Percentiles rank a stretch among this genome's conserved stretches.
These are phyloP conservation scores for Chaetomium globosum DNA, from an alignment of 2,329 filamentous ascomycete species.

Conservation along the genomic window DNA sequence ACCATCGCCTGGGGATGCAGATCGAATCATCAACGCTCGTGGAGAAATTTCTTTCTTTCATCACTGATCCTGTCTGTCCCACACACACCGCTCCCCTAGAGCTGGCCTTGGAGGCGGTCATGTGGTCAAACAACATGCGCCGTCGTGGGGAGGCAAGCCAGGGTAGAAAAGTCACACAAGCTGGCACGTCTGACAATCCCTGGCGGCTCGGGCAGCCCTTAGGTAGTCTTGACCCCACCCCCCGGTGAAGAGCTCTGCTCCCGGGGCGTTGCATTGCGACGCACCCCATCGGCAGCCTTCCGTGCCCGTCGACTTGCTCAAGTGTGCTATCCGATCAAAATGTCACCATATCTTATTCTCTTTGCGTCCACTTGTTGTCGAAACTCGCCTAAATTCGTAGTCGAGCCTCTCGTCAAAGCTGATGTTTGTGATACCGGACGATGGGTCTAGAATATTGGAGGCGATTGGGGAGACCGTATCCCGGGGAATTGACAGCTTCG, in stretches of 20 bases:
- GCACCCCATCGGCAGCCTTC: constrained; percentile 11
- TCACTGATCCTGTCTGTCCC: constrained; percentile 11
- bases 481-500: constrained; percentile 14
- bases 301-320: not conserved
- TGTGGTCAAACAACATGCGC: constrained; percentile 19
- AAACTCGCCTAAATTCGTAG: not conserved
- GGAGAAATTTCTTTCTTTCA: constrained; percentile 22
- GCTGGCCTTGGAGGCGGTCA: constrained; percentile 16
- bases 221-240: not conserved
- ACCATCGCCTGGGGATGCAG: not conserved
- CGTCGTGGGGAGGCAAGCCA: constrained; percentile 6
- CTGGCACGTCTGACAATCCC: constrained; percentile 4
- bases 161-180: constrained; percentile 4
- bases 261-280: constrained; percentile 6
- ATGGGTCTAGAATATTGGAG: not conserved
- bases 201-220: not conserved
- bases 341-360: not conserved
- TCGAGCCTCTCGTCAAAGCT: not conserved
- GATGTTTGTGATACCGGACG: not conserved
- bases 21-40: constrained; percentile 22
- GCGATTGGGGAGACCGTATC: constrained; percentile 4
- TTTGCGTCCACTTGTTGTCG: not conserved
- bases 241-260: not conserved
- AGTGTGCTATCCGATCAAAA: not conserved
- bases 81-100: constrained; percentile 24